Conservation (phyloP, 176 grass and related monocot genomes). For the Triticum urartu region DNA sequence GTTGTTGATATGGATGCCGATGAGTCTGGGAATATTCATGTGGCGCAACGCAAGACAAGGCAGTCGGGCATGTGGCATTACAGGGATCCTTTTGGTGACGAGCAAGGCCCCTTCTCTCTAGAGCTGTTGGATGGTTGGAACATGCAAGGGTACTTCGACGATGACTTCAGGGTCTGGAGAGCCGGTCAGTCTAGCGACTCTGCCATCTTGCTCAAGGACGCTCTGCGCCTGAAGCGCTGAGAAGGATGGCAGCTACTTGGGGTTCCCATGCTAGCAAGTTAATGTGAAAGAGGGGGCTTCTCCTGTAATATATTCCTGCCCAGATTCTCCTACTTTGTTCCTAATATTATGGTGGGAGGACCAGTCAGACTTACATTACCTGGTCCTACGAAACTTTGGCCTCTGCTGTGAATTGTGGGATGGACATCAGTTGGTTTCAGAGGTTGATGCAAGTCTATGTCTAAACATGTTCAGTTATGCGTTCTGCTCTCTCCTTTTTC, state of each 20-base stretch:
- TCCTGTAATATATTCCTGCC: conserved; percentile 3
- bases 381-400: neutral
- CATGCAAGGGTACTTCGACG: conserved; percentile 34
- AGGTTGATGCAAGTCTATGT: neutral
- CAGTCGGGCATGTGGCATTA: conserved; percentile 36
- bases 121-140: conserved; percentile 28
- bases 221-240: conserved; percentile 3
- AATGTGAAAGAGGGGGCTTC: neutral
- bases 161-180: conserved; percentile 69
- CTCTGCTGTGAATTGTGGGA: neutral
- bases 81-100: conserved; percentile 47
- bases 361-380: neutral
- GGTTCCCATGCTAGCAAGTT: neutral
- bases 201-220: conserved; percentile 52
- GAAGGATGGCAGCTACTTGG: neutral
- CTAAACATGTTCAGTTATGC: neutral
- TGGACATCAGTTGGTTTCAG: neutral
- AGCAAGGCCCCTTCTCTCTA: conserved; percentile 61
- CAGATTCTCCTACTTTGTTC: neutral
- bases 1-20: conserved; percentile 28
- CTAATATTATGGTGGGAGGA: neutral
- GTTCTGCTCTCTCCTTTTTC: neutral
- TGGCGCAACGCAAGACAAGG: neutral
- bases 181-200: conserved; percentile 39
- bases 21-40: neutral